Percentiles rank a stretch among this genome's conserved stretches.
Conservation (phyloP, 495 filamentous ascomycete genomes). For the Hypoxylon rickii region DNA sequence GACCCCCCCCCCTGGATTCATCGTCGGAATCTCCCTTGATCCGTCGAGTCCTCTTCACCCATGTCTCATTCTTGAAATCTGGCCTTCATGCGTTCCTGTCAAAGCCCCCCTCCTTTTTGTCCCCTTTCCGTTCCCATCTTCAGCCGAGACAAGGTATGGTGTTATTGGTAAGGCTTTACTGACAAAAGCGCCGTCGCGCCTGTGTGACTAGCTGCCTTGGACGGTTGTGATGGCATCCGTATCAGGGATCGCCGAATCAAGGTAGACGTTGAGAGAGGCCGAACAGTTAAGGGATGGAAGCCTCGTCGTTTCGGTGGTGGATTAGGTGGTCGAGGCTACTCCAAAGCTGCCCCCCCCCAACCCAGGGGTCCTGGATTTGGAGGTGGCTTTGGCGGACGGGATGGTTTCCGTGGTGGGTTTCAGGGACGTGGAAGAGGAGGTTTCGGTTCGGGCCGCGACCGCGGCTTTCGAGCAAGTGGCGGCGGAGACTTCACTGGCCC, state of each 20-base stretch:
- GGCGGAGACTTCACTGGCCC: slow-evolving; percentile 60
- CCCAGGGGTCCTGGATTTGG: slow-evolving; percentile 74
- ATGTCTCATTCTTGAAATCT: slow-evolving; percentile 44
- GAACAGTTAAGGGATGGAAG: slow-evolving; percentile 93
- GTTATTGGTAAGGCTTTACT: slow-evolving; percentile 59
- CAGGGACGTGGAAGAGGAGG: slow-evolving; percentile 66
- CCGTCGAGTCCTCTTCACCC: slow-evolving; percentile 43
- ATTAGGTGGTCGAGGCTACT: slow-evolving; percentile 90
- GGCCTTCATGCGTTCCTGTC: slow-evolving; percentile 65
- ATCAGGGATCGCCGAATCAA: slow-evolving; percentile 91
- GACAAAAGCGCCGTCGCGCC: slow-evolving; percentile 60
- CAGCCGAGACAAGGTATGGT: slow-evolving; percentile 42
- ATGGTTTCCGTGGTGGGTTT: slow-evolving; percentile 59
- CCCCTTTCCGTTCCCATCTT: slow-evolving; percentile 20
- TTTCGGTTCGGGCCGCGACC: slow-evolving; percentile 54
- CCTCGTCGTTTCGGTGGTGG: slow-evolving; percentile 91
- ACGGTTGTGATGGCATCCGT: slow-evolving; percentile 76
- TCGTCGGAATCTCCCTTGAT: slow-evolving; percentile 19
- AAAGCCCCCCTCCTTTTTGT: slow-evolving; percentile 39
- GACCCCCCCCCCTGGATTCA: slow-evolving; percentile 44
- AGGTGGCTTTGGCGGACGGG: slow-evolving; percentile 68
- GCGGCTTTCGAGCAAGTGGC: slow-evolving; percentile 55
- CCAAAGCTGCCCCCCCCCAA: slow-evolving; percentile 75
- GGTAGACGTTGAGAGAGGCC: slow-evolving; percentile 95
- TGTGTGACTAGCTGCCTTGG: slow-evolving; percentile 60